A percentile compares a stretch with the other conserved stretches of the same genome.
Evolutionary conservation across 768 basidiomycete genomes (phyloP).

Genomic region (Tulasnella sp.): DNA sequence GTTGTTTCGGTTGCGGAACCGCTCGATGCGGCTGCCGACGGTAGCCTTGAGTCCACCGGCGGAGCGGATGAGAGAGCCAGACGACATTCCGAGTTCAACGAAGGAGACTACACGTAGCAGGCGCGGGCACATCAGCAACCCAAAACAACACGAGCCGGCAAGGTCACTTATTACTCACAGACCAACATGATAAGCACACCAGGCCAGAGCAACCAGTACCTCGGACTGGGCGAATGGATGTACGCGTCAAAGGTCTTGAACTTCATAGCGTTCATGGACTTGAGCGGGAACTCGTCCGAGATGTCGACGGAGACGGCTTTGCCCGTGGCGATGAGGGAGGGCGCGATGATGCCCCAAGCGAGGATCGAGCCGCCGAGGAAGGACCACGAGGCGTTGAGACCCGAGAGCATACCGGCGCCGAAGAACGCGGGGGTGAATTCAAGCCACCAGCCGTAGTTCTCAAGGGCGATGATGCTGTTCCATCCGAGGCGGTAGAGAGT

Average conservation of each 20-base stretch:
- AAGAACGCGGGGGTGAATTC: slow-evolving; percentile 29
- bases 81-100: slow-evolving; percentile 37
- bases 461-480: slow-evolving; percentile 45
- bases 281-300: slow-evolving; percentile 33
- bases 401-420: slow-evolving; percentile 21
- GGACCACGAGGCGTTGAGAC: slow-evolving; percentile 17
- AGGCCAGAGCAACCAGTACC: slow-evolving; percentile 55
- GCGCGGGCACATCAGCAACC: neutral
- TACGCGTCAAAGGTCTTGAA: slow-evolving; percentile 35
- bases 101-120: slow-evolving; percentile 21
- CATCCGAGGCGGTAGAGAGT: slow-evolving; percentile 46
- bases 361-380: slow-evolving; percentile 42
- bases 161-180: slow-evolving; percentile 22
- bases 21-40: neutral
- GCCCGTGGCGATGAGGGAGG: slow-evolving; percentile 41
- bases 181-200: slow-evolving; percentile 51
- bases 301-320: slow-evolving; percentile 33
- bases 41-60: neutral
- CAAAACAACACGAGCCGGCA: neutral
- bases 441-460: slow-evolving; percentile 47
- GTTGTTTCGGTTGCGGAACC: slow-evolving; percentile 7
- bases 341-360: slow-evolving; percentile 48
- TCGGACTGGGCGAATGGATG: slow-evolving; percentile 36
- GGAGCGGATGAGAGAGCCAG: slow-evolving; percentile 22
- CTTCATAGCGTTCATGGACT: slow-evolving; percentile 36